Conservation (phyloP, 345 rosid genomes). For the Raphanus sativus region DNA sequence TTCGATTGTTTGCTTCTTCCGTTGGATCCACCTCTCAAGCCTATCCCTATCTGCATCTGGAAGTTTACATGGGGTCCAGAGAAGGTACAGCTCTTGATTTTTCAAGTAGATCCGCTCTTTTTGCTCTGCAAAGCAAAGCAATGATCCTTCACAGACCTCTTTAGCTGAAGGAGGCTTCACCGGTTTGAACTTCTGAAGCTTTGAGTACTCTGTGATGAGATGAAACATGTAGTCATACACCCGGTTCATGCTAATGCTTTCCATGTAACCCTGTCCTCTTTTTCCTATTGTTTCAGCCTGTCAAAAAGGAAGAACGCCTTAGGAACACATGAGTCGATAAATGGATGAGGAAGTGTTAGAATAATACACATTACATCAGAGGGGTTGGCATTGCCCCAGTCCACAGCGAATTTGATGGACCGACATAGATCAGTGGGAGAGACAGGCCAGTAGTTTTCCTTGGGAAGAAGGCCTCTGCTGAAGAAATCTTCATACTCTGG, state of each 20-base stretch:
- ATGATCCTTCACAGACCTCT: constrained; percentile 66
- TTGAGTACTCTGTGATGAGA: constrained; percentile 72
- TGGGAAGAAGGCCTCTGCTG: constrained; percentile 74
- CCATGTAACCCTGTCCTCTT: constrained; percentile 77
- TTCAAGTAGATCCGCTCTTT: constrained; percentile 56
- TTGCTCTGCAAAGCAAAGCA: constrained; percentile 74
- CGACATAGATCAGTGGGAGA: constrained; percentile 58
- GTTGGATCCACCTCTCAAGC: constrained; percentile 42
- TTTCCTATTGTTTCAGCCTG: constrained; percentile 79
- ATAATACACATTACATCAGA: constrained; percentile 48
- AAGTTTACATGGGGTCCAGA: constrained; percentile 65
- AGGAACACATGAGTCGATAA: not conserved
- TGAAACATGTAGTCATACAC: constrained; percentile 89
- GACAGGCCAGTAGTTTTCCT: constrained; percentile 79
- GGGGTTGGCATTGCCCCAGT: constrained; percentile 81
- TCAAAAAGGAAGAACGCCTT: not conserved
- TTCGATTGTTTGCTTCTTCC: constrained; percentile 48
- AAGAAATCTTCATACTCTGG: constrained; percentile 90
- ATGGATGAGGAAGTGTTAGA: not conserved
- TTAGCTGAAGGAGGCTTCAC: constrained; percentile 61
- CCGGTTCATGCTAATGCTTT: constrained; percentile 60
- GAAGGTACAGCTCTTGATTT: constrained; percentile 45
- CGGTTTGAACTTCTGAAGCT: constrained; percentile 74
- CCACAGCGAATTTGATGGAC: constrained; percentile 73
- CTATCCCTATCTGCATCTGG: constrained; percentile 35